These are phyloP conservation scores for Botrytis medusae DNA, from an alignment of 2,329 filamentous ascomycete genomes.

Conservation along the genomic window DNA sequence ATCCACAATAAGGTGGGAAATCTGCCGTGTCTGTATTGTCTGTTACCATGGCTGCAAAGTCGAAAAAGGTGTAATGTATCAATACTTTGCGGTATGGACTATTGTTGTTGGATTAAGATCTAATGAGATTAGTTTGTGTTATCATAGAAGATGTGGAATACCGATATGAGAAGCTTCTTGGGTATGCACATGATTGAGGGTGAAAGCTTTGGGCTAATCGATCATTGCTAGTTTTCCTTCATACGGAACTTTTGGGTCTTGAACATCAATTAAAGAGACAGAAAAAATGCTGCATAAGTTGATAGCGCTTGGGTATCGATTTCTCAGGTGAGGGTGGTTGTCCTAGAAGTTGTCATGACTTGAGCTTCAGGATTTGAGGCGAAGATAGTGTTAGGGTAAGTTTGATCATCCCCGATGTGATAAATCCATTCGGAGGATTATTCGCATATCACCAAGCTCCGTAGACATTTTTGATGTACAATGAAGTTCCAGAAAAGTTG, in stretches of 20 bases:
- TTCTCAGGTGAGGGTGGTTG: neutral
- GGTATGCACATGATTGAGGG: neutral
- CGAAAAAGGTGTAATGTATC: too few species aligned
- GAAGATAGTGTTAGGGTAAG: rapidly evolving
- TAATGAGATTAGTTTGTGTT: neutral
- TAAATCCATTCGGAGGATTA: rapidly evolving
- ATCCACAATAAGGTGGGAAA: neutral
- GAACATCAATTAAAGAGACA: too few species aligned
- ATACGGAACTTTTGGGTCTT: too few species aligned
- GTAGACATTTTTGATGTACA: neutral
- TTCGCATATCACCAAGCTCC: neutral
- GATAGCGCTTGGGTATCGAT: too few species aligned
- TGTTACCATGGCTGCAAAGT: neutral
- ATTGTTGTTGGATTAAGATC: neutral
- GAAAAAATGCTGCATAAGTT: too few species aligned
- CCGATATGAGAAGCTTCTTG: neutral
- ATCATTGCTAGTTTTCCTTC: too few species aligned
- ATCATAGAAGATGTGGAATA: neutral
- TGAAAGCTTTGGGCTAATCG: too few species aligned
- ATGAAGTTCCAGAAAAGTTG: neutral
- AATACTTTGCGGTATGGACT: neutral
- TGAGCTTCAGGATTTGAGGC: neutral
- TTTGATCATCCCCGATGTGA: neutral
- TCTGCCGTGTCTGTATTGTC: neutral
- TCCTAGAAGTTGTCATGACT: neutral